Evolutionary conservation across 106 monocot genomes (phyloP).

Genomic region (Hemerocallis citrina): DNA sequence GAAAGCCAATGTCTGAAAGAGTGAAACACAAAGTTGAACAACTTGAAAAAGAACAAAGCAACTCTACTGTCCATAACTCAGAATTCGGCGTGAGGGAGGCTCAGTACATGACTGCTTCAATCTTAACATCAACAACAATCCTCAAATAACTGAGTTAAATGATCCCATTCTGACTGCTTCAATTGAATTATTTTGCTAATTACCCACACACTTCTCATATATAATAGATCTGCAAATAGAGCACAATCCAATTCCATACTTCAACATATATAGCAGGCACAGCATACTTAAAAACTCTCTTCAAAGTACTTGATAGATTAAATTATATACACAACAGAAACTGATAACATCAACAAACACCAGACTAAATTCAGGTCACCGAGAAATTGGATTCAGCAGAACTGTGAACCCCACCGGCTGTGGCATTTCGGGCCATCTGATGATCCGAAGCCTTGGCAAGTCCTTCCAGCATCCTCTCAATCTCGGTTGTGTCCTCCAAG

Average conservation of each 20-base stretch:
- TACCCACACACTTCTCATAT: neutral
- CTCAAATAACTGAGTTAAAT: no score
- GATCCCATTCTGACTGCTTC: neutral
- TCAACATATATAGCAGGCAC: neutral
- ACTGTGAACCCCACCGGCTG: neutral
- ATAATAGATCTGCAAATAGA: neutral
- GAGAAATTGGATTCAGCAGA: neutral
- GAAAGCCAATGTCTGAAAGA: no score
- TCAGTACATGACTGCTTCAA: no score
- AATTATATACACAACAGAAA: neutral
- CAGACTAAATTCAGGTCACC: neutral
- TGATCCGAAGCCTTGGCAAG: slow-evolving; percentile 27
- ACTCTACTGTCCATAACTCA: no score
- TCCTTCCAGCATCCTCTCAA: slow-evolving; percentile 34
- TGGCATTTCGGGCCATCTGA: slow-evolving; percentile 3
- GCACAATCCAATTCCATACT: no score
- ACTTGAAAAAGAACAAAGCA: no score
- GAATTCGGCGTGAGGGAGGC: no score
- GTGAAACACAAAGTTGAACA: no score
- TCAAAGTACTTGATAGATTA: neutral
- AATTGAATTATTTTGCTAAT: neutral
- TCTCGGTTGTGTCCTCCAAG: slow-evolving; percentile 35
- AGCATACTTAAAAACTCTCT: neutral
- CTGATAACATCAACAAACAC: neutral
- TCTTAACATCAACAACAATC: no score